Conservation (phyloP, 768 basidiomycete genomes). For the Tricholoma flavovirens region DNA sequence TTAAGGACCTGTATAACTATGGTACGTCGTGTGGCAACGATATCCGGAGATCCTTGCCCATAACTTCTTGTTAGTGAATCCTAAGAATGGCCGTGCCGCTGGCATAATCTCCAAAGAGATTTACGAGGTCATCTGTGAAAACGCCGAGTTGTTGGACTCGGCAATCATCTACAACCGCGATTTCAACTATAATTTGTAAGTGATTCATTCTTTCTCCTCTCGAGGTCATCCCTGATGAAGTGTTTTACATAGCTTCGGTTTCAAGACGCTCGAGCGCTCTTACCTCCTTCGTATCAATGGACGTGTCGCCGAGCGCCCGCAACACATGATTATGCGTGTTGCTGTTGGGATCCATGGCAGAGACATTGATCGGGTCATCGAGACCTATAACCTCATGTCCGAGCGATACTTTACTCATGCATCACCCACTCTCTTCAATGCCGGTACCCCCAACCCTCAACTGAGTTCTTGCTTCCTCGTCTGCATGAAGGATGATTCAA, state of each 20-base stretch:
- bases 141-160: slow-evolving; percentile 81
- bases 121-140: slow-evolving; percentile 74
- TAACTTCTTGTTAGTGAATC: slow-evolving; percentile 59
- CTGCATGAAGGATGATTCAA: slow-evolving; percentile 97
- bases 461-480: slow-evolving; percentile 96
- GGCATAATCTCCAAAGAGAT: slow-evolving; percentile 90
- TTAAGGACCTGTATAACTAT: slow-evolving; percentile 87
- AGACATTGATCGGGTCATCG: slow-evolving; percentile 82
- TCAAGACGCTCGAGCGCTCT: slow-evolving; percentile 98
- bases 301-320: slow-evolving; percentile 93
- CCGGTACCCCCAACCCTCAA: slow-evolving; percentile 94
- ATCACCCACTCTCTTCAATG: slow-evolving; percentile 96
- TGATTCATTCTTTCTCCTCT: neutral
- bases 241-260: slow-evolving; percentile 70
- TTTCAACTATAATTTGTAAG: slow-evolving; percentile 94
- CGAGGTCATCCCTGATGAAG: neutral
- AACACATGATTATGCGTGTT: slow-evolving; percentile 99
- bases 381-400: slow-evolving; percentile 96
- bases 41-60: neutral
- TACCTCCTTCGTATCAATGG: slow-evolving; percentile 94
- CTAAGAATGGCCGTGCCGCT: slow-evolving; percentile 83
- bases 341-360: slow-evolving; percentile 93
- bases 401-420: slow-evolving; percentile 99
- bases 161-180: slow-evolving; percentile 98
- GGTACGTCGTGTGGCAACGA: slow-evolving; percentile 36